These are phyloP conservation scores for Leptomonas pyrrhocoris DNA, from an alignment of 208 protist species.

Conservation along the genomic window DNA sequence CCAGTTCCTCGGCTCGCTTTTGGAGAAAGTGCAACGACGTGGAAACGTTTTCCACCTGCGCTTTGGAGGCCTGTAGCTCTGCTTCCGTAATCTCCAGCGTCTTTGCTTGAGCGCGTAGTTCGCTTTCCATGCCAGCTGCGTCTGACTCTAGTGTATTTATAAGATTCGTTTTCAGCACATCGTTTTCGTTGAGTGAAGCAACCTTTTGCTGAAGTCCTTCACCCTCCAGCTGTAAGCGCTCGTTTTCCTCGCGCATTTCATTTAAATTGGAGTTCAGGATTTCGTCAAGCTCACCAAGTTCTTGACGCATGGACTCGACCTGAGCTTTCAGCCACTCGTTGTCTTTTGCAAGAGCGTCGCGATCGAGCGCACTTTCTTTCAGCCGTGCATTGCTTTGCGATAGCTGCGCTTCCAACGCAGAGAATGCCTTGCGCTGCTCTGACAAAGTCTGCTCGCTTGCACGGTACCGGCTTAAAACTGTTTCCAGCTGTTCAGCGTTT, in stretches of 20 bases:
- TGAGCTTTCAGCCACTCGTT: constrained; percentile 70
- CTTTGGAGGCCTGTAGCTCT: constrained; percentile 44
- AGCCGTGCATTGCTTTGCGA: constrained; percentile 2
- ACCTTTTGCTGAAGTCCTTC: constrained; percentile 38
- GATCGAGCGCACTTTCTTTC: constrained; percentile 14
- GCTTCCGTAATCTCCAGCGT: constrained; percentile 58
- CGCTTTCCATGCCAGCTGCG: constrained; percentile 10
- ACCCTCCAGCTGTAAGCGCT: constrained; percentile 49
- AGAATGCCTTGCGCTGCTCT: constrained; percentile 25
- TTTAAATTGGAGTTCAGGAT: constrained; percentile 77
- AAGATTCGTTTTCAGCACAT: neutral
- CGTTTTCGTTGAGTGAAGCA: constrained; percentile 21
- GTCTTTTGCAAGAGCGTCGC: constrained; percentile 37
- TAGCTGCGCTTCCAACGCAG: constrained; percentile 27
- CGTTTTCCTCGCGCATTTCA: constrained; percentile 77
- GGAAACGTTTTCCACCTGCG: constrained; percentile 28
- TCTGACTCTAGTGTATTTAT: neutral
- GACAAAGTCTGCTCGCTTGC: constrained; percentile 17
- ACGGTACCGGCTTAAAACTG: constrained; percentile 3
- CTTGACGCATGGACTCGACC: constrained; percentile 69
- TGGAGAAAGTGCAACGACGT: constrained; percentile 17
- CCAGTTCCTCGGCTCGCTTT: constrained; percentile 23
- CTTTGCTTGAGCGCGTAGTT: constrained; percentile 49
- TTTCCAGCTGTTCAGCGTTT: constrained; percentile 1
- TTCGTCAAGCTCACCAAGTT: constrained; percentile 76